Conservation (phyloP, 2,329 filamentous ascomycete species). For the Paraphoma sp. region DNA sequence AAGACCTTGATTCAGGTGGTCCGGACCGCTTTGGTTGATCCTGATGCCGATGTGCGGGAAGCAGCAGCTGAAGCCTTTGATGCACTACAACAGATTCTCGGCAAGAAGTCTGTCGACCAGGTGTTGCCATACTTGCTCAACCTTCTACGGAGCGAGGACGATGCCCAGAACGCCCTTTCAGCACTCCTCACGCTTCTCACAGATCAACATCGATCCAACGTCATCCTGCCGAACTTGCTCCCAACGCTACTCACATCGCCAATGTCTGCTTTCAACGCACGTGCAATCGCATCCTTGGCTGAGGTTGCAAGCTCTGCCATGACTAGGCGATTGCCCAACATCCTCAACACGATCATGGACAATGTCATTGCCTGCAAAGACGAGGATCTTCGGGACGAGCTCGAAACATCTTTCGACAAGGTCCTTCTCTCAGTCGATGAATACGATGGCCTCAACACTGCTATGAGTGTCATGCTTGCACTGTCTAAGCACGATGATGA, state of each 20-base stretch:
- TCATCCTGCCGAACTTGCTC: constrained; percentile 94
- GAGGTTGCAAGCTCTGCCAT: constrained; percentile 90
- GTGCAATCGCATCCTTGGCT: constrained; percentile 88
- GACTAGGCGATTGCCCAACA: constrained; percentile 86
- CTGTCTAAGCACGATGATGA: constrained; percentile 95
- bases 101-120: constrained; percentile 93
- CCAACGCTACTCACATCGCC: constrained; percentile 89
- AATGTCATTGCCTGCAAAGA: constrained; percentile 82
- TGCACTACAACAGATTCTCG: constrained; percentile 88
- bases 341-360: constrained; percentile 93
- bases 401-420: constrained; percentile 83
- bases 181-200: constrained; percentile 93
- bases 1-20: constrained; percentile 95
- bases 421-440: constrained; percentile 94
- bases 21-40: constrained; percentile 88
- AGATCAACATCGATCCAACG: constrained; percentile 90
- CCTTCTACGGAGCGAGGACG: constrained; percentile 82
- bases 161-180: constrained; percentile 90
- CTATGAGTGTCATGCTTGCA: constrained; percentile 90
- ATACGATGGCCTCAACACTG: constrained; percentile 91
- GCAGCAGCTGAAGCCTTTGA: constrained; percentile 97
- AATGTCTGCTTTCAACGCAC: constrained; percentile 93
- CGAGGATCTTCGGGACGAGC: constrained; percentile 73
- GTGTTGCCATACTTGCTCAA: constrained; percentile 91
- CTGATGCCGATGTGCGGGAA: constrained; percentile 87